phyloP scores from a whole-genome alignment of 2,329 filamentous ascomycete genomes.

The Fusarium verrucosum region DNA sequence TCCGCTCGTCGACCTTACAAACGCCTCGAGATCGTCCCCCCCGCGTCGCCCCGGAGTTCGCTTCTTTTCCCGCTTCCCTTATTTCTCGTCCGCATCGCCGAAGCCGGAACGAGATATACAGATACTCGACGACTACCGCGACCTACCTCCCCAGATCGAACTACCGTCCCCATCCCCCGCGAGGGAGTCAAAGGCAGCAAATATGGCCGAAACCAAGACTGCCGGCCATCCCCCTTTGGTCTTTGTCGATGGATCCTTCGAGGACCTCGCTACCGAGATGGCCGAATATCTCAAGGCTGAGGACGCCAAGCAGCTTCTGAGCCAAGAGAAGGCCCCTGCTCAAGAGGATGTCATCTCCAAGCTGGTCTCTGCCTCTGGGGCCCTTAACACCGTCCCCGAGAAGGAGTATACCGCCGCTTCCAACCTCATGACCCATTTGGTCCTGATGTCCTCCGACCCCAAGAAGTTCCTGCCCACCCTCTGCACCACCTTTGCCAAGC shows the following conservation, averaged over 20 bases:
- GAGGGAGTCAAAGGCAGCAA: conserved; percentile 34
- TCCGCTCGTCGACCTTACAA: conserved; percentile 45
- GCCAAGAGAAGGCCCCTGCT: conserved; percentile 70
- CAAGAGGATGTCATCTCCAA: conserved; percentile 91
- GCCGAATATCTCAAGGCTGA: conserved; percentile 90
- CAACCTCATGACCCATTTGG: conserved; percentile 94
- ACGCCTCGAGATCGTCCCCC: conserved; percentile 41
- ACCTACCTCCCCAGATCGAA: conserved; percentile 34
- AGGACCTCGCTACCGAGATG: conserved; percentile 93
- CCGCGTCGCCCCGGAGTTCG: conserved; percentile 28
- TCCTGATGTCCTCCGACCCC: conserved; percentile 84
- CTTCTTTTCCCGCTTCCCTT: neutral
- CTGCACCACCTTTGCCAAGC: conserved; percentile 88
- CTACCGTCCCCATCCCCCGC: conserved; percentile 13
- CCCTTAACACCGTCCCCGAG: conserved; percentile 87
- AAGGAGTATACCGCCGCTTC: conserved; percentile 97
- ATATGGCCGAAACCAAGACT: conserved; percentile 49
- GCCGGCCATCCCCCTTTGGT: conserved; percentile 67
- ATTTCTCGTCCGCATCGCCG: conserved; percentile 25
- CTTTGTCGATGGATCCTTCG: conserved; percentile 90
- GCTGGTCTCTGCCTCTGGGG: conserved; percentile 80
- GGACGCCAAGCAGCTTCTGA: conserved; percentile 78
- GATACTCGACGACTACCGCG: conserved; percentile 25
- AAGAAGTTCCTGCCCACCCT: conserved; percentile 87
- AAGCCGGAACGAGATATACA: conserved; percentile 32